Percentiles rank a stretch among this genome's conserved stretches.
Conservation (phyloP, 306 rosid species). For the Fragaria ananassa region DNA sequence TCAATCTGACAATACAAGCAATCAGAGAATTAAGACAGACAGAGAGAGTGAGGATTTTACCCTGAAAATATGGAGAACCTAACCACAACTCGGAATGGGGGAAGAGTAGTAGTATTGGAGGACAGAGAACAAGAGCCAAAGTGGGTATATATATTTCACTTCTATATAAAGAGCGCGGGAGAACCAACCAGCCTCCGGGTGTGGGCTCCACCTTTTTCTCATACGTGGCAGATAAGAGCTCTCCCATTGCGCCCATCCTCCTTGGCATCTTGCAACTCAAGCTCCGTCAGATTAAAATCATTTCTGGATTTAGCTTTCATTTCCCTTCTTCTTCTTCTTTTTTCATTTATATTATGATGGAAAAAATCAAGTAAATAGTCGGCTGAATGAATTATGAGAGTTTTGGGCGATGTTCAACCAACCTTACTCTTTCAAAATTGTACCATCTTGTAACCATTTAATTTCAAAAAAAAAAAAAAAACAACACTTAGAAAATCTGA, state of each 20-base stretch:
- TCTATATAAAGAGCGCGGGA: constrained; percentile 31
- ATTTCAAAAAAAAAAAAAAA: too few relatives aligned
- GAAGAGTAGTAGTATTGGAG: background rate
- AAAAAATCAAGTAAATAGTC: too few relatives aligned
- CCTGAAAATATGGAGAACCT: background rate
- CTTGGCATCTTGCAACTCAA: constrained; percentile 15
- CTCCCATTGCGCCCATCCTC: background rate
- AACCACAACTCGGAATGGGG: background rate
- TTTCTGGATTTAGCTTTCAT: background rate
- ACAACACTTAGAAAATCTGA: background rate
- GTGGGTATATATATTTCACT: background rate
- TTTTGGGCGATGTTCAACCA: too few relatives aligned
- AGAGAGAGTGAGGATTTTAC: background rate
- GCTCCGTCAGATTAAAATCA: background rate
- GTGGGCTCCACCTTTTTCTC: constrained; percentile 33
- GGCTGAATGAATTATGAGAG: too few relatives aligned
- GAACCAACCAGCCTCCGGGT: constrained; percentile 30
- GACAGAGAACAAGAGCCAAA: constrained; percentile 17
- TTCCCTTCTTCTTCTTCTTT: background rate
- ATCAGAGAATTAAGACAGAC: background rate
- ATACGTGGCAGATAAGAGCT: constrained; percentile 72
- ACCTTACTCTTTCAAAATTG: too few relatives aligned
- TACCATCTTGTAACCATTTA: too few relatives aligned
- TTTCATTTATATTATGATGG: background rate
- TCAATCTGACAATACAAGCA: background rate